These are phyloP conservation scores for Tolypocladium paradoxum DNA, from an alignment of 2,329 filamentous ascomycete genomes.

Conservation along the genomic window DNA sequence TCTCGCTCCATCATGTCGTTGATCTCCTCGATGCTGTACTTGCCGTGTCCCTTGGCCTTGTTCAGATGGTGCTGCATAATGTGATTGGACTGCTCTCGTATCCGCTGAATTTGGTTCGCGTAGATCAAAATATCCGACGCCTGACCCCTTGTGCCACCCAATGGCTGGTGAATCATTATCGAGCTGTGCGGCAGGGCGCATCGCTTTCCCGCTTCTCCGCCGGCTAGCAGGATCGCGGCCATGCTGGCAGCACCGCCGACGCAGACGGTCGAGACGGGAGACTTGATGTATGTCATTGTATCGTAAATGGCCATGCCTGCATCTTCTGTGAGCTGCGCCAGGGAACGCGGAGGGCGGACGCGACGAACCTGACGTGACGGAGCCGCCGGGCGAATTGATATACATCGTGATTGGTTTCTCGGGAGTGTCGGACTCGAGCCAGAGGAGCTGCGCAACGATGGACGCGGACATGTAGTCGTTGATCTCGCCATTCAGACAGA, in stretches of 20 bases:
- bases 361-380: constrained; percentile 56
- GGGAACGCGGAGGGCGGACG: not conserved
- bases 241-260: constrained; percentile 91
- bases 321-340: constrained; percentile 2
- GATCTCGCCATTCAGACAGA: constrained; percentile 86
- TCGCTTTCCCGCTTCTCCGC: constrained; percentile 73
- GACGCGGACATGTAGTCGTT: constrained; percentile 86
- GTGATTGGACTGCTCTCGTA: constrained; percentile 75
- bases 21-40: constrained; percentile 70
- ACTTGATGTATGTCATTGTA: constrained; percentile 94
- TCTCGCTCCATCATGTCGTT: constrained; percentile 96
- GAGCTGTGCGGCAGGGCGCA: constrained; percentile 87
- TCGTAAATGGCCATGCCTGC: constrained; percentile 81
- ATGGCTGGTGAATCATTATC: constrained; percentile 96
- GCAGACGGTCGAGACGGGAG: constrained; percentile 88
- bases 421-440: constrained; percentile 93
- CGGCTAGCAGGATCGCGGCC: constrained; percentile 80
- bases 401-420: constrained; percentile 95
- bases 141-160: constrained; percentile 58
- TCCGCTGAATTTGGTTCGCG: constrained; percentile 87
- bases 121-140: constrained; percentile 88
- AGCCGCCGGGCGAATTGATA: constrained; percentile 93
- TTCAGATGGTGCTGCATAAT: constrained; percentile 86
- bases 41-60: constrained; percentile 60
- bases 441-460: constrained; percentile 90